Base-by-base conservation (phyloP, 306 rosid genomes). In the Trifolium repens region DNA sequence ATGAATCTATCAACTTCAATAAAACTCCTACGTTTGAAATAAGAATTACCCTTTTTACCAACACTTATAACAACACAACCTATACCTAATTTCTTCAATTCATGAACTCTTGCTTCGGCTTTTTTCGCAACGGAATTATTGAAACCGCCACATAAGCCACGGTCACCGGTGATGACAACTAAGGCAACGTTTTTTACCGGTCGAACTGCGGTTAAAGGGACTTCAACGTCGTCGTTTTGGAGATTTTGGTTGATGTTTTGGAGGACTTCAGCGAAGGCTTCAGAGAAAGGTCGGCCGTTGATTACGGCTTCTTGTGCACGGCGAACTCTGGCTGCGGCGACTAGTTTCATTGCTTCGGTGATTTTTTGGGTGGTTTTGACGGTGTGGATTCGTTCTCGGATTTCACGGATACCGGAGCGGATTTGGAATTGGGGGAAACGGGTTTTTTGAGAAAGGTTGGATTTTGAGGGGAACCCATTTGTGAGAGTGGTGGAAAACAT, bases 251-350 rank as follows among this genome's bases (percentile, higher is more conserved):
- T 87, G 78, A 90, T 84, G 73, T 79, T 77, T 79, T 69, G 81
- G 16, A 92, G 58, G 22, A 90, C 78, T 66, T 83, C 87, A 2
- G 74, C 85, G 17, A 92, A 91, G 71, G 83, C 30, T 75, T 86
- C 80, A 1, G 96, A 63, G 46, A 92, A 92, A 73, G 96, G 96
- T 34, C 96, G 83, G 40, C 89, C 84, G 52, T 71, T 90, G 69
- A 92, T 80, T 62, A 90, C 96, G 7, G 91, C 96, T 53, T 92
- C 96, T 73, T 88, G 97, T 7, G 96, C 96, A 69, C 94, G 84
- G 3, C 96, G 92, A 46, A 92, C 88, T 58, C 84, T 83, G 5
- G 97, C 92, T 1, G 88, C 94, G n/a, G 97, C 76, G 5, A 92
- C 92, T 0, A 92, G 91, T 76, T 83, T 92, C 96, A 92, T 90